Percentiles rank a stretch among this genome's conserved stretches.
Conservation (phyloP, 805 yeast genomes). For the Suhomyces canberraensis region DNA sequence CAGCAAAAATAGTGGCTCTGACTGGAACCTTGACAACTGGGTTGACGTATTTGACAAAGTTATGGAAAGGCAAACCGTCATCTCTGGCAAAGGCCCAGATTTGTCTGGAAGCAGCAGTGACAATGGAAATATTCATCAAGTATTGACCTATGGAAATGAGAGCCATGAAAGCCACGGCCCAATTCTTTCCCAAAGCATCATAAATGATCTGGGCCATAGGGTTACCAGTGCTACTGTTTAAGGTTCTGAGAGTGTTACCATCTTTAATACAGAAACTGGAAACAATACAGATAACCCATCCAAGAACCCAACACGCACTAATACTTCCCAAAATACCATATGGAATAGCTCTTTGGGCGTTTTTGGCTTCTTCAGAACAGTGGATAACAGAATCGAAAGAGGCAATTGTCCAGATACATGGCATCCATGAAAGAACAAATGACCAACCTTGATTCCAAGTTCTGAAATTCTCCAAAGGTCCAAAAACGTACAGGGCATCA, state of each 20-base stretch:
- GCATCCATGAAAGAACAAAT: conserved; percentile 55
- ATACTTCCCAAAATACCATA: conserved; percentile 61
- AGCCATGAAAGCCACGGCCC: conserved; percentile 65
- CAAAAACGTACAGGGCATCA: conserved; percentile 52
- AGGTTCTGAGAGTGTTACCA: conserved; percentile 37
- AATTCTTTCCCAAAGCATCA: conserved; percentile 59
- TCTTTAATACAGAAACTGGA: conserved; percentile 55
- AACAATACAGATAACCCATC: conserved; percentile 54
- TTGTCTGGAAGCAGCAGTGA: conserved; percentile 66
- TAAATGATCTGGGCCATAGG: conserved; percentile 64
- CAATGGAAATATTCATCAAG: conserved; percentile 61
- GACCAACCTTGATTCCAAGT: conserved; percentile 63
- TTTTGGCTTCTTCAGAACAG: conserved; percentile 67
- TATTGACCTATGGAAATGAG: conserved; percentile 58
- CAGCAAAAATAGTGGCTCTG: conserved; percentile 57
- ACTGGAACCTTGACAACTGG: conserved; percentile 58
- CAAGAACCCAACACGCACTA: conserved; percentile 54
- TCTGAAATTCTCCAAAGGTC: conserved; percentile 46
- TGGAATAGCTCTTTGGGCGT: conserved; percentile 63
- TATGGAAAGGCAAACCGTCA: conserved; percentile 63
- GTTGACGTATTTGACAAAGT: conserved; percentile 54
- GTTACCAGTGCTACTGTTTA: conserved; percentile 49
- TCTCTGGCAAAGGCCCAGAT: conserved; percentile 77
- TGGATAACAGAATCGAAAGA: conserved; percentile 72
- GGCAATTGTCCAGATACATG: conserved; percentile 74